Evolutionary conservation across 768 basidiomycete species (phyloP).

Genomic region (Tricholoma flavovirens): DNA sequence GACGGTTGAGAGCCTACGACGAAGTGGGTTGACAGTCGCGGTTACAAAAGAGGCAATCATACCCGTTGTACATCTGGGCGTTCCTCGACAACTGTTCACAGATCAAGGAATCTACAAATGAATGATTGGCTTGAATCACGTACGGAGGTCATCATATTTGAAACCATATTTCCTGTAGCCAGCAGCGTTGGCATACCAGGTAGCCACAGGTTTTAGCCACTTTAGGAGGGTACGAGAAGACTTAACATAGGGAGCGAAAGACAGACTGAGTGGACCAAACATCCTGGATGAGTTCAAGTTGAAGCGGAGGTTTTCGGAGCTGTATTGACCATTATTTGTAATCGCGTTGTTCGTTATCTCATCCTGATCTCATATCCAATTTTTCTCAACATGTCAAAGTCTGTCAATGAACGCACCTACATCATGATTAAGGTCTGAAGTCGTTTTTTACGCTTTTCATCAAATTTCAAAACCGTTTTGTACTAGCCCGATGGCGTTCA

Average conservation of each 20-base stretch:
- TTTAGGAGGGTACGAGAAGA: slow-evolving; percentile 61
- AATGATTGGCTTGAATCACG: slow-evolving; percentile 36
- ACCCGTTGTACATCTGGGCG: slow-evolving; percentile 74
- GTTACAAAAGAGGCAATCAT: neutral
- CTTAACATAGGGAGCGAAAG: slow-evolving; percentile 72
- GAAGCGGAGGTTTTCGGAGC: slow-evolving; percentile 34
- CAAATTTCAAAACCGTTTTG: slow-evolving; percentile 10
- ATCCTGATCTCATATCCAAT: slow-evolving; percentile 18
- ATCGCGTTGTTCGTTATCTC: too few species aligned
- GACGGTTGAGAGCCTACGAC: slow-evolving; percentile 71
- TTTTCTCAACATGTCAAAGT: slow-evolving; percentile 42
- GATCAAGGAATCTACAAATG: slow-evolving; percentile 8
- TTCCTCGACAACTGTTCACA: slow-evolving; percentile 65
- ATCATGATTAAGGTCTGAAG: slow-evolving; percentile 94
- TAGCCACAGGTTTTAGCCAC: slow-evolving; percentile 71
- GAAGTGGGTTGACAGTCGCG: slow-evolving; percentile 1
- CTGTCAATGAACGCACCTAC: slow-evolving; percentile 84
- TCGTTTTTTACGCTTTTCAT: neutral
- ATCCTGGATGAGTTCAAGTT: slow-evolving; percentile 18
- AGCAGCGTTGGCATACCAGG: slow-evolving; percentile 73
- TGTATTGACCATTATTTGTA: slow-evolving; percentile 42
- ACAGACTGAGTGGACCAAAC: slow-evolving; percentile 63
- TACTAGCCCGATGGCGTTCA: slow-evolving; percentile 96
- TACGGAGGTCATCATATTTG: slow-evolving; percentile 91
- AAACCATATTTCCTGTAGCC: slow-evolving; percentile 88